Conservation (phyloP, 345 rosid species). For the Mallotus nudiflorus region DNA sequence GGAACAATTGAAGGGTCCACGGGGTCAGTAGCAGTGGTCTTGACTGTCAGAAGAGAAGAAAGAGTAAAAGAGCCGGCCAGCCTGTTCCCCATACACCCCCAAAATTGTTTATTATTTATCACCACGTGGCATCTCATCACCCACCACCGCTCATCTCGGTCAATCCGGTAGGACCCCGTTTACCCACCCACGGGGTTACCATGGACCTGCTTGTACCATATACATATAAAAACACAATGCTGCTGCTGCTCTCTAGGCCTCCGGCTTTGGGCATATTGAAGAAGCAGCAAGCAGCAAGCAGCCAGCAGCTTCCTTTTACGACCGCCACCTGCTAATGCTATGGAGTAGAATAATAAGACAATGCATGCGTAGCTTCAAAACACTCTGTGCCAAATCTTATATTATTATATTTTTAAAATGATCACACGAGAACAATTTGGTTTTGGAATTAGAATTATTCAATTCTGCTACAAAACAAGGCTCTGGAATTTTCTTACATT, state of each 20-base stretch:
- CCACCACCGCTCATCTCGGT: not conserved
- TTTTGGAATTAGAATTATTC: not conserved
- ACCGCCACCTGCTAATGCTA: no score
- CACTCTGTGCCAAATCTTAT: not conserved
- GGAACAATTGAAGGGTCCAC: no score
- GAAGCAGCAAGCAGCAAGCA: no score
- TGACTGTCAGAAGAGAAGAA: conserved; percentile 15
- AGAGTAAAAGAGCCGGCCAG: conserved; percentile 29
- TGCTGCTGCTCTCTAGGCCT: no score
- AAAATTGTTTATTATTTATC: not conserved
- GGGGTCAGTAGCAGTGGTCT: not conserved
- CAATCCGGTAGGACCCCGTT: not conserved
- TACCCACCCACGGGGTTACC: not conserved
- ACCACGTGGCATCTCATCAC: not conserved
- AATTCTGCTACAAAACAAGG: not conserved
- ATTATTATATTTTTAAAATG: not conserved
- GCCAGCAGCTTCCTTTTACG: no score
- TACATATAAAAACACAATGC: no score
- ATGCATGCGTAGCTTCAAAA: not conserved
- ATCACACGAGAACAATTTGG: not conserved
- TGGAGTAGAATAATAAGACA: conserved; percentile 12
- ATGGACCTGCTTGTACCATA: not conserved
- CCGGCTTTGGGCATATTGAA: no score
- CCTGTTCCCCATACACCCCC: conserved; percentile 38
- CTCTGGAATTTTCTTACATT: not conserved